Evolutionary conservation across 805 yeast genomes (phyloP), one percentile per base, ranked within the genome.

Genomic region (Candida germanica): DNA sequence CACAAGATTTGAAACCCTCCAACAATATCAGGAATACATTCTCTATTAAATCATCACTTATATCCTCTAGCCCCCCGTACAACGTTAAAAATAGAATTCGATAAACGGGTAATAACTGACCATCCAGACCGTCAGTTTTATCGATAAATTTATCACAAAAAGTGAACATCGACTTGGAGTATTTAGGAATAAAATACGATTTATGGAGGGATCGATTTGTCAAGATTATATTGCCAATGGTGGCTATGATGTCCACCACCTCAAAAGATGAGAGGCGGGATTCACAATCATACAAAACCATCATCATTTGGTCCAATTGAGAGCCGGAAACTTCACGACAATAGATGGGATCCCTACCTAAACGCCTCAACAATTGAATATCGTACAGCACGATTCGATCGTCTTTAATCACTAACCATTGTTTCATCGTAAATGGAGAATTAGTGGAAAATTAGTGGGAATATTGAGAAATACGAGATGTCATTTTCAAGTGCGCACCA

Each of bases 201-300:
- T 33, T 12, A 31, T 55, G 58, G 3, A 58, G 35, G 9, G 34
- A 29, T 10, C 58, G 35, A 33, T 58, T 58, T 13, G 54, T 42
- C 12, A 57, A 43, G 6, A 57, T 36, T 8, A 58, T 50, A 38
- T 58, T 58, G 26, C 56, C 47, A 3, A 58, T 41, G 10, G 53
- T 45, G 9, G 64, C 61, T 44, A 33, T 27, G 4, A 40, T 21
- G 23, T 34, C 40, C 7, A 39, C 24, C 25, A 33, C 38, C 13
- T 38, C 29, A 8, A 26, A 23, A 13, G 31, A 24, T 4, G 17
- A n/a, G 6, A 26, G 9, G 3, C 14, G 7, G 7, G 14, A 11
- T 12, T 14, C 23, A 18, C 32, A 18, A 4, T 31, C 21, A 19
- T 35, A 45, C 13, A 43, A 26, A 11, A 41, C 35, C 4, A 13